Base-by-base conservation (phyloP, 257 asterid genomes). In the Scutellaria minor region DNA sequence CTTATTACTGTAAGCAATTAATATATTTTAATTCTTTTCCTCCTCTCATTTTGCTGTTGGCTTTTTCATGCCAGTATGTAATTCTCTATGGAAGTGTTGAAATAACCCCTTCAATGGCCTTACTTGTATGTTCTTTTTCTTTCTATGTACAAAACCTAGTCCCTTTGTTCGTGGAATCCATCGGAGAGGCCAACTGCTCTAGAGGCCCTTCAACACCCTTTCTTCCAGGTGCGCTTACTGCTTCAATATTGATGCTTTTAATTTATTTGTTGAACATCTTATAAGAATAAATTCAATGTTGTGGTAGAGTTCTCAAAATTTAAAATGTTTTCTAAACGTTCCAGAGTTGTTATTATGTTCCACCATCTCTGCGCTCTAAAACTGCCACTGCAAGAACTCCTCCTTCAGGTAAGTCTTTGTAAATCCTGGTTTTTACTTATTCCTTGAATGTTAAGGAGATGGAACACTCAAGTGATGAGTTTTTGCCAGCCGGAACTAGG, bases 101-200 rank as follows among this genome's bases (percentile, higher is more conserved):
- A 46, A 47, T n/a, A 3, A 37, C 45, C 44, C 44, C 31, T 42
- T 51, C 13, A n/a, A 59, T 5, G 1, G 27, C 44, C 40, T 40
- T 40, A 60, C 54, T 76, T 66, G 52, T 55, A 39, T 51, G 44
- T 73, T 52, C 48, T 45, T 31, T 71, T 75, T 66, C 45, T 31
- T 51, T 60, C 11, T 56, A 54, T 75, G 46, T 84, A 76, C 59
- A 63, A 68, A 60, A 48, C 82, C 66, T 56, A 91, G 98, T 85
- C 93, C 39, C 95, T 91, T 47, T 94, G 99, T 71, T 88, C 98
- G 3, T 94, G 99, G 99, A 82, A 94, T 83, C 99, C 99, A 50
- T 68, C 85, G 75, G 87, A 85, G 84, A 87, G 99, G 84, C 99
- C 97, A 12, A 84, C 96, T 41, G 96, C 98, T 45, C 61, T 80